Evolutionary conservation across 75 land plant genomes (phyloP).

Genomic region (Picea sitchensis): DNA sequence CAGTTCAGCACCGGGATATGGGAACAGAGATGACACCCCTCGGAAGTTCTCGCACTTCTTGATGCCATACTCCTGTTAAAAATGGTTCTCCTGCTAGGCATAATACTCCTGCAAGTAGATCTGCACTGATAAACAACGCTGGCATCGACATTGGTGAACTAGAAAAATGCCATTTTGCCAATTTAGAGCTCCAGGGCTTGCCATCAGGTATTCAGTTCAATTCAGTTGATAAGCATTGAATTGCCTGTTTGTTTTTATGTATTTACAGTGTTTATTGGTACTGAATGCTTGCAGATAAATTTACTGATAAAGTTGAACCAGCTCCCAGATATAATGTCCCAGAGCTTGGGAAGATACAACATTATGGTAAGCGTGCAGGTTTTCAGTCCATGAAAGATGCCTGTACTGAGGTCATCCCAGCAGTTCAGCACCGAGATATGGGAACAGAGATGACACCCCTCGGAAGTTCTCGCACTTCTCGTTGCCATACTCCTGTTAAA

Average conservation of each 20-base stretch:
- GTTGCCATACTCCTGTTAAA: too few relatives aligned
- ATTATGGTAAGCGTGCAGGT: too few relatives aligned
- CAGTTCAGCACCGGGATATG: constrained; percentile 53
- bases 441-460: too few relatives aligned
- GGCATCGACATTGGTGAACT: constrained; percentile 53
- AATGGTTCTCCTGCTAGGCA: constrained; percentile 60
- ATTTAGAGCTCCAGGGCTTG: constrained; percentile 44
- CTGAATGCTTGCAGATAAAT: too few relatives aligned
- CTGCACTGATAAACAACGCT: constrained; percentile 20
- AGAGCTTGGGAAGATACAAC: too few relatives aligned
- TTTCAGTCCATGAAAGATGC: too few relatives aligned
- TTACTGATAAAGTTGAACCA: too few relatives aligned
- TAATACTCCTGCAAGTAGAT: constrained; percentile 57
- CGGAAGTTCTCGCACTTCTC: too few relatives aligned
- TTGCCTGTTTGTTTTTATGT: constrained; percentile 3
- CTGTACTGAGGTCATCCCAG: too few relatives aligned
- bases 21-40: constrained; percentile 88
- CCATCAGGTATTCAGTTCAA: constrained; percentile 30
- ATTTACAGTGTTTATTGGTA: neutral
- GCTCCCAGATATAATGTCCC: too few relatives aligned
- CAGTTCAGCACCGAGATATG: too few relatives aligned
- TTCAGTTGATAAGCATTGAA: constrained; percentile 1
- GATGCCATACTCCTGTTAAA: constrained; percentile 56
- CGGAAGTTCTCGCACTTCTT: constrained; percentile 60
- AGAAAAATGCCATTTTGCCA: constrained; percentile 66